phyloP scores from a whole-genome alignment of 2,329 filamentous ascomycete genomes.

The Zelopaecilomyces penicillatus region DNA sequence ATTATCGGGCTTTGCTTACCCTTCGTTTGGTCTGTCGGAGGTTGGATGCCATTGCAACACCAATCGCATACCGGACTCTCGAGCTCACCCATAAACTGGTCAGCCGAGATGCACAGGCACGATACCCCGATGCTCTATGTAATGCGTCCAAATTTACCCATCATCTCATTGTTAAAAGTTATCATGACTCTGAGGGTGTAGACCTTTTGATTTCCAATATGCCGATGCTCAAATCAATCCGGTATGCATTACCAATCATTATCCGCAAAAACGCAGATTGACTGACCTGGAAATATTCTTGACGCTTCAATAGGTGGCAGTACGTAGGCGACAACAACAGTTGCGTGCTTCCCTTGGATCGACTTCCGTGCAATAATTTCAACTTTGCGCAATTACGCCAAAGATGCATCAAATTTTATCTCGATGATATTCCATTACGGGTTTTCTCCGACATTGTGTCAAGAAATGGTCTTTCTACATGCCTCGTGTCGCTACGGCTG shows the following conservation, averaged over 20 bases:
- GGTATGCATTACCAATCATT: conserved; percentile 20
- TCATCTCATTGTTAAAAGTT: conserved; percentile 31
- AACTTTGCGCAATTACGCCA: conserved; percentile 9
- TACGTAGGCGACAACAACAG: conserved; percentile 20
- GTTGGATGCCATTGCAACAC: conserved; percentile 33
- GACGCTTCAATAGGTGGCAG: conserved; percentile 29
- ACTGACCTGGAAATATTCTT: neutral
- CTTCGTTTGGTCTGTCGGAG: conserved; percentile 30
- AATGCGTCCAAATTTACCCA: conserved; percentile 31
- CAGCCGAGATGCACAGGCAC: conserved; percentile 21
- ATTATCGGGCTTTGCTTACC: neutral
- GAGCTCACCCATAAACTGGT: conserved; percentile 30
- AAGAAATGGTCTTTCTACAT: conserved; percentile 28
- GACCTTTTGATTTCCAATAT: conserved; percentile 27
- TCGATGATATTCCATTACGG: conserved; percentile 33
- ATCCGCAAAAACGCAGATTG: neutral
- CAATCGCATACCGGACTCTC: conserved; percentile 33
- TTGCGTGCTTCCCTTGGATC: conserved; percentile 31
- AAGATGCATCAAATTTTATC: conserved; percentile 23
- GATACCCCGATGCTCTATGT: conserved; percentile 23
- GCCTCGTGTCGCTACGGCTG: conserved; percentile 33
- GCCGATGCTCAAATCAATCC: conserved; percentile 28
- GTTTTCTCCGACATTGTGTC: conserved; percentile 26
- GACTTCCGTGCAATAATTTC: conserved; percentile 24
- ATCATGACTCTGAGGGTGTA: conserved; percentile 30